A percentile compares a stretch with the other conserved stretches of the same genome.
phyloP scores from a whole-genome alignment of 441 rosid genomes.

The Theobroma grandiflorum region DNA sequence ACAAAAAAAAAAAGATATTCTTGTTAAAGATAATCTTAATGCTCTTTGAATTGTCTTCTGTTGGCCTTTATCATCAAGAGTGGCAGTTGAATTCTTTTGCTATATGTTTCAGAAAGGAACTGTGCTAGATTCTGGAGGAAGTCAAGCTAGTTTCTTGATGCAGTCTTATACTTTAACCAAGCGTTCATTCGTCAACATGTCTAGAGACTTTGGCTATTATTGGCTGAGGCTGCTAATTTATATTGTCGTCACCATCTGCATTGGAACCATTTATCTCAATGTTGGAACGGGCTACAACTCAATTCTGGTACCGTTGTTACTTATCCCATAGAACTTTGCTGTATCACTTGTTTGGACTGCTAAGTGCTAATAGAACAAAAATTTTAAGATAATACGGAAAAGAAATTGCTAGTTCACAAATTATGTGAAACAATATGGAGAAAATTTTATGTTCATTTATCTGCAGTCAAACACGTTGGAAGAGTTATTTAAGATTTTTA shows the following conservation, averaged over 20 bases:
- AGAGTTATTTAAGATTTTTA: neutral
- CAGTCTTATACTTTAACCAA: constrained; percentile 86
- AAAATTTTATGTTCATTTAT: neutral
- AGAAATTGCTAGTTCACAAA: neutral
- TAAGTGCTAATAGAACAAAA: neutral
- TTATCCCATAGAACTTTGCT: neutral
- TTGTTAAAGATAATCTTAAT: neutral
- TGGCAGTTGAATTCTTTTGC: neutral
- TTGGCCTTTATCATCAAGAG: neutral
- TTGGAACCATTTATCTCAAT: constrained; percentile 89
- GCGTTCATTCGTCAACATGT: constrained; percentile 94
- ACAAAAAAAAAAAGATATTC: neutral
- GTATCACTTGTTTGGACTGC: neutral
- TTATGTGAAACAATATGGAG: neutral
- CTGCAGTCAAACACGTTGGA: neutral
- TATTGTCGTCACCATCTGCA: constrained; percentile 83
- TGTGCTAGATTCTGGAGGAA: constrained; percentile 90
- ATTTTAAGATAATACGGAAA: neutral
- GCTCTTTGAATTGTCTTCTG: neutral
- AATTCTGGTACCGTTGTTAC: constrained; percentile 68
- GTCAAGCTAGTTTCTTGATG: constrained; percentile 92
- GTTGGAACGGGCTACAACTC: constrained; percentile 88
- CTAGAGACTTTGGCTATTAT: constrained; percentile 96
- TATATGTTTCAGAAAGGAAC: constrained; percentile 78
- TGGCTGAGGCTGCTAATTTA: constrained; percentile 95